Evolutionary conservation across 2,329 filamentous ascomycete genomes (phyloP).

Genomic region (Macroventuria anomochaeta): DNA sequence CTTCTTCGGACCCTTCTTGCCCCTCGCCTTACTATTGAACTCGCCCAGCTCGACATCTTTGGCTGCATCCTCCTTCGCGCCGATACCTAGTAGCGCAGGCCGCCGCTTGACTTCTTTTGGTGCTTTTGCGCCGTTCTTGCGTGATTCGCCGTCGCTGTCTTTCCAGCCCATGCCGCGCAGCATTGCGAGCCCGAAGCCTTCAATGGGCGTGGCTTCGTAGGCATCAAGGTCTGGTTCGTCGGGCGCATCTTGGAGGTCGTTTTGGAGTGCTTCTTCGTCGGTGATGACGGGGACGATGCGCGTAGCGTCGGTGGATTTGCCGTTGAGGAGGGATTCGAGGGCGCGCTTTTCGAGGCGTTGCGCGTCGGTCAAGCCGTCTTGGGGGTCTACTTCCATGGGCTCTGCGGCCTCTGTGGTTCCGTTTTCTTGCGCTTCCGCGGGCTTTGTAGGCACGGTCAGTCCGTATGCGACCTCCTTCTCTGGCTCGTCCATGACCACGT

Average conservation of each 20-base stretch:
- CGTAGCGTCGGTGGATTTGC: constrained; percentile 48
- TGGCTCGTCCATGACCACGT: constrained; percentile 47
- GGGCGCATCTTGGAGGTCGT: constrained; percentile 74
- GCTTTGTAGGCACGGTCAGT: constrained; percentile 56
- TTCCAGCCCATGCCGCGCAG: constrained; percentile 97
- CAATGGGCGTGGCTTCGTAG: constrained; percentile 88
- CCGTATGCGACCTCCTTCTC: constrained; percentile 56
- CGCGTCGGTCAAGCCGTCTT: constrained; percentile 39
- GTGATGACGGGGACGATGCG: constrained; percentile 50
- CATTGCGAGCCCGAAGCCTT: constrained; percentile 91
- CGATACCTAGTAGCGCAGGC: constrained; percentile 84
- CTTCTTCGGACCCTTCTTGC: constrained; percentile 55
- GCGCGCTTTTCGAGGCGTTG: constrained; percentile 60
- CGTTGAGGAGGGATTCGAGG: constrained; percentile 53
- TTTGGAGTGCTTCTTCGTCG: constrained; percentile 72
- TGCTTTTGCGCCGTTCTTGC: constrained; percentile 55
- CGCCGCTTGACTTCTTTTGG: constrained; percentile 71
- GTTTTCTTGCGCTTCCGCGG: constrained; percentile 20
- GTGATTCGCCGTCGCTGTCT: constrained; percentile 62
- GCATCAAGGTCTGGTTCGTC: constrained; percentile 79
- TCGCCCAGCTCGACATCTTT: constrained; percentile 73
- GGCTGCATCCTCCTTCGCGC: constrained; percentile 76
- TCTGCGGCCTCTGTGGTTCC: constrained; percentile 18
- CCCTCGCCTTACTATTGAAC: constrained; percentile 65
- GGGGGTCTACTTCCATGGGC: constrained; percentile 38